Evolutionary conservation across 441 rosid genomes (phyloP).

Genomic region (Gossypium lobatum): DNA sequence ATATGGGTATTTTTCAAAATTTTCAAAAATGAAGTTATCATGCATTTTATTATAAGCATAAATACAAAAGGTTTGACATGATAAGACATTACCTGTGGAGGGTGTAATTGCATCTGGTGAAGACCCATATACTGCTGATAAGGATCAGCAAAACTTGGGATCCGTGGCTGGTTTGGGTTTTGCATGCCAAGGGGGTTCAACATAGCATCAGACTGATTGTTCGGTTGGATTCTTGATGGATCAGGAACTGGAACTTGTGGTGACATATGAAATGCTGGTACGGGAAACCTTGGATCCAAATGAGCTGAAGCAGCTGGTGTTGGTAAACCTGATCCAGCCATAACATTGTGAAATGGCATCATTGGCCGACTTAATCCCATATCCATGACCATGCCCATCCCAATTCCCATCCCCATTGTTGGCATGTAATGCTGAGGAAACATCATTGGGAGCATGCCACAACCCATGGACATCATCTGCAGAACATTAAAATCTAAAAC

Average conservation of each 20-base stretch:
- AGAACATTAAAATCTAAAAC: constrained; percentile 23
- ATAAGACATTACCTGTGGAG: constrained; percentile 40
- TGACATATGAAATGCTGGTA: constrained; percentile 51
- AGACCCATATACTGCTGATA: constrained; percentile 61
- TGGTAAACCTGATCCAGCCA: constrained; percentile 48
- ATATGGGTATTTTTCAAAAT: not conserved
- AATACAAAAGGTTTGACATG: not conserved
- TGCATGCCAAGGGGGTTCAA: constrained; percentile 27
- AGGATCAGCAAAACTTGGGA: constrained; percentile 47
- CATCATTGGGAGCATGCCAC: constrained; percentile 87
- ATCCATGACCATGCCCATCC: constrained; percentile 55
- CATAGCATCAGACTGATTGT: constrained; percentile 34
- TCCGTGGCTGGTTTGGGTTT: constrained; percentile 37
- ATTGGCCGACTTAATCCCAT: constrained; percentile 60
- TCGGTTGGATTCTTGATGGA: constrained; percentile 44
- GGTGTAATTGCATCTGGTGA: constrained; percentile 48
- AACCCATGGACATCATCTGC: constrained; percentile 99
- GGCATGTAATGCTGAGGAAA: constrained; percentile 80
- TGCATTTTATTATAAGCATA: not conserved
- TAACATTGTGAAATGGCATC: constrained; percentile 67
- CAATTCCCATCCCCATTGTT: constrained; percentile 50
- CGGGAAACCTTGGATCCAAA: constrained; percentile 45
- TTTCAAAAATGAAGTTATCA: not conserved
- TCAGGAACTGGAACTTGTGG: constrained; percentile 43
- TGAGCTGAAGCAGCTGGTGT: constrained; percentile 51